phyloP scores from a whole-genome alignment of 805 yeast genomes.

The Priceomyces castillae region DNA sequence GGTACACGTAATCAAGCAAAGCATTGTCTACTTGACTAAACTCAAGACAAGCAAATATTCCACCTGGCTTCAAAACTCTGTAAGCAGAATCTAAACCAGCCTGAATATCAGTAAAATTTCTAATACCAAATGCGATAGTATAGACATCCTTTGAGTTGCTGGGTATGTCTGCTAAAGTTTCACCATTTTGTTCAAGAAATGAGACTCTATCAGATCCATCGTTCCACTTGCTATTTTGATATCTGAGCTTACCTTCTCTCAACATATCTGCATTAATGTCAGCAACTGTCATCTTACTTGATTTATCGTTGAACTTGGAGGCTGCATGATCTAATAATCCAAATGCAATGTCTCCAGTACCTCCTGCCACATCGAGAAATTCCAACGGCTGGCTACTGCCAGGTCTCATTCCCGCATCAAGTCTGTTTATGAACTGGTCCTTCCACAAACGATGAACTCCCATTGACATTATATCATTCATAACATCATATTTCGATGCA shows the following conservation, averaged over 20 bases:
- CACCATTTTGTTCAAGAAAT: conserved; percentile 92
- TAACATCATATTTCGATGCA: conserved; percentile 88
- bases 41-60: conserved; percentile 94
- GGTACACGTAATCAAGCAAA: conserved; percentile 70
- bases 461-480: conserved; percentile 98
- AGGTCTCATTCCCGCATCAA: conserved; percentile 93
- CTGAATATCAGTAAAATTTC: conserved; percentile 93
- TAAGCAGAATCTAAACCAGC: conserved; percentile 94
- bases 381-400: conserved; percentile 73
- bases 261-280: conserved; percentile 97
- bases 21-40: conserved; percentile 89
- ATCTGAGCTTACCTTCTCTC: conserved; percentile 83
- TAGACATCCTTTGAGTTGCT: conserved; percentile 91
- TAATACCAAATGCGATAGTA: conserved; percentile 95
- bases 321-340: conserved; percentile 92
- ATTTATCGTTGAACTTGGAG: conserved; percentile 66
- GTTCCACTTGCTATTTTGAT: conserved; percentile 55
- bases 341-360: conserved; percentile 97
- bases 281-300: conserved; percentile 81
- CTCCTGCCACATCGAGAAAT: conserved; percentile 97
- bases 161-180: conserved; percentile 75
- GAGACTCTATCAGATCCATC: conserved; percentile 61
- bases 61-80: conserved; percentile 95
- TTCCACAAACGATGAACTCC: conserved; percentile 97
- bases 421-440: conserved; percentile 76